Conservation (phyloP, 176 grass and related monocot genomes). For the Tillandsia fasciculata region DNA sequence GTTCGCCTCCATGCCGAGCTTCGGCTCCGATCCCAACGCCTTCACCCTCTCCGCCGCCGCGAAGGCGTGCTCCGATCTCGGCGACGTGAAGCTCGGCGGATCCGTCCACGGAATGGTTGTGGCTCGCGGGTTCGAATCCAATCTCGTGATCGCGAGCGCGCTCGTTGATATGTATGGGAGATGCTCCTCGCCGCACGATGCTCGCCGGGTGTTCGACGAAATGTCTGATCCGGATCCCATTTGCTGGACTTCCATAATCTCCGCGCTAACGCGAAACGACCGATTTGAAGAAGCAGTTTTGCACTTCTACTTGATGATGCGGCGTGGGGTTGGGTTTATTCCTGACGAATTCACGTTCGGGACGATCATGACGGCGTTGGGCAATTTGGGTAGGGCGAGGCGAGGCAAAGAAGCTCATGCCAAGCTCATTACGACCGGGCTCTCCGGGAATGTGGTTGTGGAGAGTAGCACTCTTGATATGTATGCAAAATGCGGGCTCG, state of each 20-base stretch:
- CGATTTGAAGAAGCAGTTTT: conserved; percentile 42
- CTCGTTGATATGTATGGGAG: conserved; percentile 72
- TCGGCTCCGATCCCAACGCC: conserved; percentile 46
- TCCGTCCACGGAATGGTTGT: conserved; percentile 61
- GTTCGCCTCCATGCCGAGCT: conserved; percentile 42
- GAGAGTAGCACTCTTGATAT: conserved; percentile 79
- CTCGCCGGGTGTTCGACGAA: conserved; percentile 51
- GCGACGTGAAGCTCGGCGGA: conserved; percentile 33
- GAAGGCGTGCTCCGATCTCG: conserved; percentile 65
- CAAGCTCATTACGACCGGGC: conserved; percentile 40
- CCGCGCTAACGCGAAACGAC: conserved; percentile 54
- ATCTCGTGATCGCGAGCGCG: conserved; percentile 49
- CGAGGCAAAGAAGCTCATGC: conserved; percentile 59
- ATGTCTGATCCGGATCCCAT: conserved; percentile 54
- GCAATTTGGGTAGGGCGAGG: conserved; percentile 41
- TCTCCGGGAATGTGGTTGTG: conserved; percentile 59
- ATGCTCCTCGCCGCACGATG: conserved; percentile 18
- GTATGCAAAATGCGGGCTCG: conserved; percentile 63
- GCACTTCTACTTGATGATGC: conserved; percentile 40
- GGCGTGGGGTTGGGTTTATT: conserved; percentile 2
- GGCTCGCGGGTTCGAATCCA: conserved; percentile 31
- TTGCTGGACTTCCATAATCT: conserved; percentile 76
- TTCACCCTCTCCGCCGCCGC: conserved; percentile 61
- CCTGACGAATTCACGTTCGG: conserved; percentile 63
- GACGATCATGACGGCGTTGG: conserved; percentile 51